A percentile compares a stretch with the other conserved stretches of the same genome.
phyloP scores from a whole-genome alignment of 164 flowering plant species.

The Vitis amurensis region DNA sequence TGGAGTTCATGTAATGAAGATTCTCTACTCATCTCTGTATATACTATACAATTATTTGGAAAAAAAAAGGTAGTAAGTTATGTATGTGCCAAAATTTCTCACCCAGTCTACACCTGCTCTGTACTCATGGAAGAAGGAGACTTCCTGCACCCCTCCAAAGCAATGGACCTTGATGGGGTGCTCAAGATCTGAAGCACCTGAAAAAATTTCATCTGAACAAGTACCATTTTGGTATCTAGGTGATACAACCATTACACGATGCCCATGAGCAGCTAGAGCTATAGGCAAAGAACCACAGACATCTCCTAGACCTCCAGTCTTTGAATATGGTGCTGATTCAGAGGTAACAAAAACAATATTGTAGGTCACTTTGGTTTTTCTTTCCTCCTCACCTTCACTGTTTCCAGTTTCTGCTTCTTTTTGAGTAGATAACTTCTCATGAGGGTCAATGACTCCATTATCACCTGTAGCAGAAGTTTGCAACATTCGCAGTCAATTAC shows the following conservation, averaged over 20 bases:
- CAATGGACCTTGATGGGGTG: conserved; percentile 51
- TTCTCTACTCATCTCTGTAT: neutral
- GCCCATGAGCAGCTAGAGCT: conserved; percentile 80
- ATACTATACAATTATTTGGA: neutral
- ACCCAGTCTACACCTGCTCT: conserved; percentile 98
- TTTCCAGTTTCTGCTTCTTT: conserved; percentile 22
- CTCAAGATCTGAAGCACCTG: conserved; percentile 50
- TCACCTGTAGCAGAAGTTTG: conserved; percentile 18
- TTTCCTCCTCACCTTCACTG: conserved; percentile 29
- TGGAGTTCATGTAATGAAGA: neutral
- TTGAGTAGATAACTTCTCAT: conserved; percentile 8
- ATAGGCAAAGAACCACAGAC: conserved; percentile 96
- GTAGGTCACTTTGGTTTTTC: conserved; percentile 33
- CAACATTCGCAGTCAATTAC: neutral
- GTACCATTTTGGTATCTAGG: conserved; percentile 78
- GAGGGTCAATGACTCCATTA: conserved; percentile 15
- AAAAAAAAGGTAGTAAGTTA: neutral
- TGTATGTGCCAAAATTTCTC: conserved; percentile 10
- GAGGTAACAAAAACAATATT: conserved; percentile 79
- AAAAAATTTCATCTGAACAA: conserved; percentile 43
- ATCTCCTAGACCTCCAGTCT: conserved; percentile 97
- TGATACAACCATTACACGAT: conserved; percentile 93
- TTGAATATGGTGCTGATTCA: conserved; percentile 93
- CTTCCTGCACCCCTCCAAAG: conserved; percentile 79
- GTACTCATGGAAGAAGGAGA: conserved; percentile 80